phyloP scores from a whole-genome alignment of 305 asterid species.

The Rubia peregrina region DNA sequence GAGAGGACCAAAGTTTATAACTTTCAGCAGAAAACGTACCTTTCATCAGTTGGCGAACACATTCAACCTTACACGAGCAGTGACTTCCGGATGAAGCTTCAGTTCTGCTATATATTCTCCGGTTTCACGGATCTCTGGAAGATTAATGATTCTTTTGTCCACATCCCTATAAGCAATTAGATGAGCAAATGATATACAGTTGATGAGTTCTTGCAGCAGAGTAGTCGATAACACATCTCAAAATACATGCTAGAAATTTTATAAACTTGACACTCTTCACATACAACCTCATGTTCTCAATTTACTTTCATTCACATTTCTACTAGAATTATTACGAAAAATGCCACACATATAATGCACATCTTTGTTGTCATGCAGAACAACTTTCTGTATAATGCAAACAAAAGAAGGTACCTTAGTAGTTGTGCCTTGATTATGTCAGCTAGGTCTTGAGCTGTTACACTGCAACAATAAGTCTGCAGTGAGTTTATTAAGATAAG shows the following conservation, averaged over 20 bases:
- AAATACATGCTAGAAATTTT: neutral
- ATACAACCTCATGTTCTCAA: neutral
- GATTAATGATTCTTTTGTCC: constrained; percentile 68
- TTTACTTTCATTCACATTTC: neutral
- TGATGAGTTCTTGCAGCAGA: neutral
- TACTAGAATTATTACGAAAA: neutral
- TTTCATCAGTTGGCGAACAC: constrained; percentile 62
- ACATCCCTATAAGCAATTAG: constrained; percentile 50
- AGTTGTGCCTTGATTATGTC: constrained; percentile 94
- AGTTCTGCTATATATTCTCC: constrained; percentile 87
- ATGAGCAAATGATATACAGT: neutral
- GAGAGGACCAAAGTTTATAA: constrained; percentile 16
- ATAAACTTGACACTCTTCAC: neutral
- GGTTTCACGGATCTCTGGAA: constrained; percentile 96
- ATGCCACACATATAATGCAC: neutral
- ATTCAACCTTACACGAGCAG: constrained; percentile 62
- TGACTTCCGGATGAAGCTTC: constrained; percentile 91
- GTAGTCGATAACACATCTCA: neutral
- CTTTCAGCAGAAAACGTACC: constrained; percentile 21
- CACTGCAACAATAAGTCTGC: constrained; percentile 36
- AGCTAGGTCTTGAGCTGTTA: constrained; percentile 93
- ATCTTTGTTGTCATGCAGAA: neutral
- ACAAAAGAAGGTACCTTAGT: constrained; percentile 51
- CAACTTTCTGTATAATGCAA: constrained; percentile 7
- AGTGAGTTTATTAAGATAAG: constrained; percentile 1